phyloP scores from a whole-genome alignment of 179 eudicot species.

The Vitellaria paradoxa region DNA sequence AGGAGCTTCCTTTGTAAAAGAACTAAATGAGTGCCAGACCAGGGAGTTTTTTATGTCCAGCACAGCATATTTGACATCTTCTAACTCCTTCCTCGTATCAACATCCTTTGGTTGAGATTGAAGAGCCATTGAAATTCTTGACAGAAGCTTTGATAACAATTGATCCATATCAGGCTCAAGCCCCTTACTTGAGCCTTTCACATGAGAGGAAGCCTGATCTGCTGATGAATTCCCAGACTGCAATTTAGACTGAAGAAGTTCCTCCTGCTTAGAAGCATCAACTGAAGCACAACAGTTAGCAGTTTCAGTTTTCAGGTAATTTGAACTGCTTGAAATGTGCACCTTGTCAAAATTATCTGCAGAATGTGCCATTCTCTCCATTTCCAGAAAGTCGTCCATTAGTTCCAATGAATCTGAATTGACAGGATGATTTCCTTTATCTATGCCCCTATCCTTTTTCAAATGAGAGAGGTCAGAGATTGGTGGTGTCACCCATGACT shows the following conservation, averaged over 20 bases:
- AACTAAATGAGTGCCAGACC: conserved; percentile 33
- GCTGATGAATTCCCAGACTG: conserved; percentile 20
- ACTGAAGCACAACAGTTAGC: conserved; percentile 20
- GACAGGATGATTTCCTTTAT: conserved; percentile 40
- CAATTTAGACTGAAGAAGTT: conserved; percentile 20
- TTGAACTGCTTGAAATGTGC: conserved; percentile 1
- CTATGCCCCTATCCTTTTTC: conserved; percentile 44
- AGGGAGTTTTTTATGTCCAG: conserved; percentile 40
- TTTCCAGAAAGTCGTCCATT: conserved; percentile 93
- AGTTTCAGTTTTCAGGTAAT: conserved; percentile 22
- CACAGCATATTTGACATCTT: conserved; percentile 49
- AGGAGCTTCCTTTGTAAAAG: conserved; percentile 44
- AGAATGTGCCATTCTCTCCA: conserved; percentile 79
- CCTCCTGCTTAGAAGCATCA: conserved; percentile 13
- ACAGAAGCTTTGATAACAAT: conserved; percentile 34
- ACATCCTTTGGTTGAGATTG: conserved; percentile 50
- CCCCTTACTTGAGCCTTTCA: conserved; percentile 7
- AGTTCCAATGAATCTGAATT: conserved; percentile 58
- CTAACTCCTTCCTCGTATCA: conserved; percentile 42
- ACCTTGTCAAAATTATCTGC: conserved; percentile 39
- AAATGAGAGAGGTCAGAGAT: conserved; percentile 49
- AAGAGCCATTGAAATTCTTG: conserved; percentile 44
- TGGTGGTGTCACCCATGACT: conserved; percentile 59
- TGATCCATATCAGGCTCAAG: conserved; percentile 24
- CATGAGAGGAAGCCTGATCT: conserved; percentile 16